Base-by-base conservation (phyloP, 192 early-diverging fungal species). In the Phycomyces blakesleeanus region DNA sequence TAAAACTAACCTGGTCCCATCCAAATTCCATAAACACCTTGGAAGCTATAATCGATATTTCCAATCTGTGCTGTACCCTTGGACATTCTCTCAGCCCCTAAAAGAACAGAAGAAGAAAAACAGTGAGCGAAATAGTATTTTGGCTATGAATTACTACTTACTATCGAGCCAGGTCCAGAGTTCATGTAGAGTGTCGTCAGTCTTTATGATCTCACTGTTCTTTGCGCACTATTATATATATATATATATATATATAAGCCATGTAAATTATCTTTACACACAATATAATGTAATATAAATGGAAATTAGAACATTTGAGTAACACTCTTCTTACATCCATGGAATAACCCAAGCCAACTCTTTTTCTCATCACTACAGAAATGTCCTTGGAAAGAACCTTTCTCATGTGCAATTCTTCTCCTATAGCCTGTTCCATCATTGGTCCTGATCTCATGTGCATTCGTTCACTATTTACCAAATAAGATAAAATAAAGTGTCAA, bases 341-440 rank as follows among this genome's bases (percentile, higher is more conserved):
- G 9, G 82, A 86, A 74, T 98, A 98, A 8, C 93, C 92, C 8
- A 72, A 72, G 54, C 74, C 60, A 1, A 88, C 93, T 51, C 91
- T 83, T 57, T 82, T 78, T 26, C 88, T 79, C 89, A 98, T 98
- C 8, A 81, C 72, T 7, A 88, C 83, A 2, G 92, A 87, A 47
- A 97, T 86, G 71, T 98, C 96, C 18, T 68, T 61, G 27, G 49
- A 55, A 34, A 34, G 29, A 2, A 34, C 29, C 7, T 34, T 34
- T 34, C 7, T 34, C 29, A 34, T 34, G 29, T 34, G 29, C 51
- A 66, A 57, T 18, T 61, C 57, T 5, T 44, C 26, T 18, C 41
- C 39, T 37, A 65, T 26, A 7, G 21, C 25, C 27, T 61, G 25
- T 26, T 49, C 26, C 21, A n/a, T 61, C 12, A 25, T 9, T 0